A percentile compares a stretch with the other conserved stretches of the same genome.
These are phyloP conservation scores for Rhynchosporium secalis DNA, from an alignment of 2,329 filamentous ascomycete genomes.

Conservation along the genomic window DNA sequence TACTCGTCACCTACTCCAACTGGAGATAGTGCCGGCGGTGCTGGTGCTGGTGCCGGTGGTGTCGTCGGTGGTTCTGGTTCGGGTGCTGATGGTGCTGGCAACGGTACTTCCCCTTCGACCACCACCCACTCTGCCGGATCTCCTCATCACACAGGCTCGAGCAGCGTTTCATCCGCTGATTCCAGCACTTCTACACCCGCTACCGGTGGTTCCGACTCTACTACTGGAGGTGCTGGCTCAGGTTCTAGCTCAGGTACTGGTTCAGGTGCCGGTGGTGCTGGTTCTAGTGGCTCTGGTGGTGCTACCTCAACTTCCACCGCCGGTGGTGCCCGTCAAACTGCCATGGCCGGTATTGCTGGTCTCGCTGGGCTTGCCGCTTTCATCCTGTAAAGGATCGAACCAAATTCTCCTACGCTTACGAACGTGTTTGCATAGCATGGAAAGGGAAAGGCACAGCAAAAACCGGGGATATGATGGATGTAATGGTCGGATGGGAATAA, in stretches of 20 bases:
- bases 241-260: too few relatives aligned
- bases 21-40: too few relatives aligned
- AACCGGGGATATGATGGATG: slow-evolving; percentile 19
- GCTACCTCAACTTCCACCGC: slow-evolving; percentile 25
- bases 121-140: slow-evolving; percentile 15
- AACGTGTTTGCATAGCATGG: slow-evolving; percentile 15
- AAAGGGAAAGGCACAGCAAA: slow-evolving; percentile 22
- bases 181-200: slow-evolving; percentile 20
- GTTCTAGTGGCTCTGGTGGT: not conserved
- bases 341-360: slow-evolving; percentile 34
- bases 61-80: slow-evolving; percentile 9
- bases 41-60: too few relatives aligned
- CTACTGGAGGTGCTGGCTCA: too few relatives aligned
- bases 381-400: slow-evolving; percentile 34
- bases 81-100: slow-evolving; percentile 16
- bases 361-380: slow-evolving; percentile 38
- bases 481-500: slow-evolving; percentile 21
- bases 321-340: slow-evolving; percentile 34
- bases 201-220: slow-evolving; percentile 5
- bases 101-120: slow-evolving; percentile 12
- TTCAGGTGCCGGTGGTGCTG: too few relatives aligned
- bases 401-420: slow-evolving; percentile 22
- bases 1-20: too few relatives aligned
- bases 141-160: slow-evolving; percentile 7
- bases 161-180: not conserved